Base-by-base conservation (phyloP, 169 alveolate species). In the Cryptosporidium ryanae region DNA sequence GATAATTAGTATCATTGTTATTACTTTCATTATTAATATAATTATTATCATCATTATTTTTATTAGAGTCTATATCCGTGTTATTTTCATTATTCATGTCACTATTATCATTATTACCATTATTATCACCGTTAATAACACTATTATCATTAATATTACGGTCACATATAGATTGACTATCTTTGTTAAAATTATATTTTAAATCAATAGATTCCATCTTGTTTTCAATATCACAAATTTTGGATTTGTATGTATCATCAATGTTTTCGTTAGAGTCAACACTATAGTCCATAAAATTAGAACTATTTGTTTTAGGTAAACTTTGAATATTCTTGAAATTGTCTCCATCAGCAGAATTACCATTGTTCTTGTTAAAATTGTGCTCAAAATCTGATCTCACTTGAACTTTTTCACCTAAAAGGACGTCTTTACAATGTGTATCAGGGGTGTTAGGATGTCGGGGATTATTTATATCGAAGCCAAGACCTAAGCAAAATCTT, bases 401-500 rank as follows among this genome's bases (percentile, higher is more conserved):
- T 21, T 66, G 21, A 5, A 66, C 46, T 44, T 66, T 54, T 6
- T 66, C 82, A 1, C 12, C 25, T n/a, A 66, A 44, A 13, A 66
- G 31, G 21, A 66, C 49, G 63, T 66, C 49, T 46, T 68, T 66
- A 23, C 43, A 17, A 6, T 43, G 52, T 12, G 34, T 23, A 17
- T 65, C 59, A 34, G n/a, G 18, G 29, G 59, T 61, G 25, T 52
- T 52, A 12, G 63, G 63, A 52, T 32, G 12, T 52, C 52, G 83
- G 29, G 83, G 29, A 31, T 59, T 61, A 32, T 43, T 31, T 44
- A 76, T 76, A 76, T 76, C 87, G 18, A 76, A 59, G 18, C 87
- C 87, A 2, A 76, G 57, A 2, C 87, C 87, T 21, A 76, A 65
- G 59, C 87, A 76, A 61, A 76, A 76, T 43, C 87, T 76, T 29